Evolutionary conservation across 192 early-diverging fungal genomes (phyloP), one percentile per base, ranked within the genome.

Genomic region (Glomus cerebriforme): DNA sequence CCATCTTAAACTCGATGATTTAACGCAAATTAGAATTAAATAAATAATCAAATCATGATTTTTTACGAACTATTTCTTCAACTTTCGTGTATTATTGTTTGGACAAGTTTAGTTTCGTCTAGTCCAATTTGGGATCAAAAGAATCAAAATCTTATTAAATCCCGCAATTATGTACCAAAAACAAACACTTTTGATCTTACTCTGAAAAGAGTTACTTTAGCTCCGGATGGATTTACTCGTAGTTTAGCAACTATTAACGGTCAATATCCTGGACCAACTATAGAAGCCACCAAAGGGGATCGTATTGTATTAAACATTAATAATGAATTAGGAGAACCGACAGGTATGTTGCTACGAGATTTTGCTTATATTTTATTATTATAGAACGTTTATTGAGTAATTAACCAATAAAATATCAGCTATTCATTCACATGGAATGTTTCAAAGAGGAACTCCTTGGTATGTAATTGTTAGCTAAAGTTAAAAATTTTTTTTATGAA

Each of bases 371-470:
- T n/a, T n/a, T n/a, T n/a, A n/a, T n/a, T n/a, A 1, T 43, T n/a
- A n/a, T n/a, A n/a, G n/a, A n/a, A n/a, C n/a, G n/a, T n/a, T n/a
- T n/a, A n/a, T n/a, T n/a, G n/a, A n/a, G 12, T 43, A 43, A 43
- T 43, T 43, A 43, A 43, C 39, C 9, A 43, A 12, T 43, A 43
- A 43, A n/a, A 12, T 10, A 12, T 13, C 39, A 43, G 39, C 66
- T 12, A 37, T 68, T 43, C 95, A 93, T 83, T 80, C 87, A 5
- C 96, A 97, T 82, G 96, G 96, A 10, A 63, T 96, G 63, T 94
- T 37, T 39, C 66, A 68, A 35, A 32, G 34, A 68, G 66, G 66
- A 34, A 37, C 29, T 35, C 31, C 66, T 35, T 68, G 66, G 66
- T n/a, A 22, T 35, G 66, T 32, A n/a, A n/a, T 27, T 68, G 15